Evolutionary conservation across 352 stramenopile species (phyloP), one percentile per base, ranked within the genome.

Genomic region (Globisporangium paroecandrum): DNA sequence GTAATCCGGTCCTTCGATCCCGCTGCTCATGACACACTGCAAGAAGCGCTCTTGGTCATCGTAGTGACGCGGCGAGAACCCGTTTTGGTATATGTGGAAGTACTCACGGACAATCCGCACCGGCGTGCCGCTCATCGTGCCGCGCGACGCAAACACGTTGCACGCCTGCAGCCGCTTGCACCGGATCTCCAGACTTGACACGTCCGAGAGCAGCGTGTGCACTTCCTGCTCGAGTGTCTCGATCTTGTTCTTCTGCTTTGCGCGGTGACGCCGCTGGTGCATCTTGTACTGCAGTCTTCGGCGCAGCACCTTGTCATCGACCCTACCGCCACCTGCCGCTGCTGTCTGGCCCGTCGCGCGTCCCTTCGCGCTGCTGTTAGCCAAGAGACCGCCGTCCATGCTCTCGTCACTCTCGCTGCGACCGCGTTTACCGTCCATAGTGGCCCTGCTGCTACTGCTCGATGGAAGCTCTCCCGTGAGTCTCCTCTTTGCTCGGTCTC

Each of bases 251-350:
- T 90, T 89, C 61, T 89, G 79, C 72, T 89, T 86, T 55, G 81
- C 82, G 24, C 82, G 79, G 63, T 91, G 85, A 63, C 74, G 81
- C 1, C 78, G 81, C 65, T 93, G 82, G 65, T 90, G 82, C 64
- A 85, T 77, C 41, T 88, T 89, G 72, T 89, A 89, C 66, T 90
- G 84, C 53, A 81, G 70, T 7, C 82, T 76, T 29, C 76, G 64
- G 4, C 77, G 74, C 24, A 78, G 64, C 29, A 83, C 69, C 58
- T 85, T 87, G 29, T 91, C 77, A 22, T 63, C 59, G 13, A 36
- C 65, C 13, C 20, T n/a, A 27, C 18, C 49, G 8, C 7, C 47
- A 10, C 22, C 22, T 8, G n/a, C 4, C 1, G 49, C n/a, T 15
- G 13, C 5, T 18, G 12, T 20, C 22, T 51, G 43, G 18, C 4